Percentiles rank a stretch among this genome's conserved stretches.
phyloP scores from a whole-genome alignment of 176 grass and related monocot genomes.

The Elaeis guineensis region DNA sequence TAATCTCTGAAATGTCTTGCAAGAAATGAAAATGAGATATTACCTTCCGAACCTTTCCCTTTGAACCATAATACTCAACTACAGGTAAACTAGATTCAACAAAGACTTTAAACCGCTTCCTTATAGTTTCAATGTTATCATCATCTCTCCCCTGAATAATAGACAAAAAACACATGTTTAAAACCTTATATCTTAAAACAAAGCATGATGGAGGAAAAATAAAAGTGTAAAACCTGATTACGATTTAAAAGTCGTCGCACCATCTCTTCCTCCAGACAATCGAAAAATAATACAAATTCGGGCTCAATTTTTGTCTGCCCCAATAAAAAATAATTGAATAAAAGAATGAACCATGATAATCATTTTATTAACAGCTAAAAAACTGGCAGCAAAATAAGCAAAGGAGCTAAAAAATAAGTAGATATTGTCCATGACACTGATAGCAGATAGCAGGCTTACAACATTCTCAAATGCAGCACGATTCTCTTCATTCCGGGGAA shows the following conservation, averaged over 20 bases:
- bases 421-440: no score
- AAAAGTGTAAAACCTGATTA: conserved; percentile 33
- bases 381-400: no score
- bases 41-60: conserved; percentile 40
- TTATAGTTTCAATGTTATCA: conserved; percentile 44
- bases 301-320: conserved; percentile 53
- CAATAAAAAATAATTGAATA: not conserved
- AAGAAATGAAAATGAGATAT: not conserved
- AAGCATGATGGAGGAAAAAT: not conserved
- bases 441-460: conserved; percentile 26
- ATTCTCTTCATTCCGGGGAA: conserved; percentile 66
- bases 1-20: not conserved
- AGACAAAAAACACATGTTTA: not conserved
- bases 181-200: not conserved
- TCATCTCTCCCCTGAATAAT: conserved; percentile 35
- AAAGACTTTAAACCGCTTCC: conserved; percentile 42
- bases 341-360: no score
- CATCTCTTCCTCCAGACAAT: conserved; percentile 61
- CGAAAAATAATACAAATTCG: conserved; percentile 58
- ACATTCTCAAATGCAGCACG: conserved; percentile 41
- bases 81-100: conserved; percentile 37
- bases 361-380: no score
- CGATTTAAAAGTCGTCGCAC: conserved; percentile 33
- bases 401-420: no score
- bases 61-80: conserved; percentile 39